Conservation (phyloP, 164 flowering plant genomes). For the Berberis thunbergii region DNA sequence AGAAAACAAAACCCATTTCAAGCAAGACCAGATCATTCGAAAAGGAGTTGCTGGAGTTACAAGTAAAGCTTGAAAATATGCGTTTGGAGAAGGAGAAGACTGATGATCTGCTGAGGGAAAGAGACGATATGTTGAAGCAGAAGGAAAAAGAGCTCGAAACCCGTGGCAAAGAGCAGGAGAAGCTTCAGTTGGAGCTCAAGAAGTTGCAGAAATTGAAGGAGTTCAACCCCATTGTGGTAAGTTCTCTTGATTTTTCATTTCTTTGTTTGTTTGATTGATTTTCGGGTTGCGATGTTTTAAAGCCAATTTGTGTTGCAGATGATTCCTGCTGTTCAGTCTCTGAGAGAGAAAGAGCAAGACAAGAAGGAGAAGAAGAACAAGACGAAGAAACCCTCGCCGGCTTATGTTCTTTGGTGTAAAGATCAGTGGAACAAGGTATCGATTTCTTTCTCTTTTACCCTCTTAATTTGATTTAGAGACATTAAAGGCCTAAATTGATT, state of each 20-base stretch:
- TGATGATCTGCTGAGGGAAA: conserved; percentile 57
- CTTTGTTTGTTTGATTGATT: not conserved
- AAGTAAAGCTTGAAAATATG: conserved; percentile 56
- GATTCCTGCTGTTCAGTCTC: conserved; percentile 38
- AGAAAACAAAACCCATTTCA: conserved; percentile 15
- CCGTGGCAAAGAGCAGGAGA: conserved; percentile 53
- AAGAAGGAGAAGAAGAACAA: conserved; percentile 51
- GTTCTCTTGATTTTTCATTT: conserved; percentile 8
- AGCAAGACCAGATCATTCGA: conserved; percentile 30
- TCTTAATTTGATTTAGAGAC: not conserved
- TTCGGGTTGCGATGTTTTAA: not conserved
- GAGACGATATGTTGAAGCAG: conserved; percentile 50
- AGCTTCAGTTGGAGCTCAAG: conserved; percentile 71
- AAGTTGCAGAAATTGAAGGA: conserved; percentile 89
- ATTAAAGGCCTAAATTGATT: not conserved
- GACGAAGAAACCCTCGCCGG: conserved; percentile 64
- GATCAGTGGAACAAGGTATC: conserved; percentile 88
- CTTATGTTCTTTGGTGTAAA: conserved; percentile 81
- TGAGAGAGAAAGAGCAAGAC: conserved; percentile 47
- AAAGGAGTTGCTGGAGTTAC: conserved; percentile 65
- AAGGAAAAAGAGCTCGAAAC: conserved; percentile 60
- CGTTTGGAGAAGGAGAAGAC: conserved; percentile 73
- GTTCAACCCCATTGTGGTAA: conserved; percentile 79
- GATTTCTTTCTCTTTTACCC: not conserved
- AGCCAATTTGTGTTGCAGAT: conserved; percentile 21